A percentile compares a stretch with the other conserved stretches of the same genome.
phyloP scores from a whole-genome alignment of 352 stramenopile species.

The Phytophthora pisi region DNA sequence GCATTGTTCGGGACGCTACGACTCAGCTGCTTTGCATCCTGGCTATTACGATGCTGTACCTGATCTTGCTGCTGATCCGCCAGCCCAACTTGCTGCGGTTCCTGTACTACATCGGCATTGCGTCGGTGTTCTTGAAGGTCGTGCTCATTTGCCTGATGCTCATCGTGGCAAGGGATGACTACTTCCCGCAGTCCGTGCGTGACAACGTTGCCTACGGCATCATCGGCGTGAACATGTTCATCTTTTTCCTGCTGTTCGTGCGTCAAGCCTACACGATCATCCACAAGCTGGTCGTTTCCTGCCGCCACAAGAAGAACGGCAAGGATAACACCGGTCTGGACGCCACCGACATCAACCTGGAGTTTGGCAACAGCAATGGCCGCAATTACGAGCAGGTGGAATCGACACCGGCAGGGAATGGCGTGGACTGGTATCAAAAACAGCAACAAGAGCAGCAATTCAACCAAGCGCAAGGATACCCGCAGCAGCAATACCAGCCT shows the following conservation, averaged over 20 bases:
- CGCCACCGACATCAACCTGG: constrained; percentile 58
- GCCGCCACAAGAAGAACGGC: constrained; percentile 54
- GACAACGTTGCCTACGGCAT: constrained; percentile 88
- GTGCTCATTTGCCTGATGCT: constrained; percentile 84
- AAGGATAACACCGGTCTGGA: constrained; percentile 31
- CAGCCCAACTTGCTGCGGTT: constrained; percentile 84
- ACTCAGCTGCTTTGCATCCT: constrained; percentile 81
- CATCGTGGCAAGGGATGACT: constrained; percentile 76
- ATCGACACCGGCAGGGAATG: constrained; percentile 24
- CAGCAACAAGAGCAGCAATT: constrained; percentile 5
- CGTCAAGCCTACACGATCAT: constrained; percentile 82
- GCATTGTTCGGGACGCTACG: constrained; percentile 66
- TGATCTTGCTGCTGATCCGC: constrained; percentile 68
- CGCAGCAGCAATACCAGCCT: constrained; percentile 16
- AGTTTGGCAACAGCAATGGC: constrained; percentile 38
- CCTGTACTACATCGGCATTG: constrained; percentile 83
- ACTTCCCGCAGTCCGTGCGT: constrained; percentile 79
- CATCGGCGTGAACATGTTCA: constrained; percentile 84
- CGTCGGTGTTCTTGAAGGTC: constrained; percentile 83
- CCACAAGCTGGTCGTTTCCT: constrained; percentile 63
- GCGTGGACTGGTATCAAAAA: constrained; percentile 28
- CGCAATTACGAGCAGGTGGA: constrained; percentile 39
- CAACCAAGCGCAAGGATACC: constrained; percentile 21
- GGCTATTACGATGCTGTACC: constrained; percentile 68
- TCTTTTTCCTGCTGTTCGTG: constrained; percentile 83